Conservation (phyloP, 2,329 filamentous ascomycete species). For the Magnaporthiopsis rhizophila region DNA sequence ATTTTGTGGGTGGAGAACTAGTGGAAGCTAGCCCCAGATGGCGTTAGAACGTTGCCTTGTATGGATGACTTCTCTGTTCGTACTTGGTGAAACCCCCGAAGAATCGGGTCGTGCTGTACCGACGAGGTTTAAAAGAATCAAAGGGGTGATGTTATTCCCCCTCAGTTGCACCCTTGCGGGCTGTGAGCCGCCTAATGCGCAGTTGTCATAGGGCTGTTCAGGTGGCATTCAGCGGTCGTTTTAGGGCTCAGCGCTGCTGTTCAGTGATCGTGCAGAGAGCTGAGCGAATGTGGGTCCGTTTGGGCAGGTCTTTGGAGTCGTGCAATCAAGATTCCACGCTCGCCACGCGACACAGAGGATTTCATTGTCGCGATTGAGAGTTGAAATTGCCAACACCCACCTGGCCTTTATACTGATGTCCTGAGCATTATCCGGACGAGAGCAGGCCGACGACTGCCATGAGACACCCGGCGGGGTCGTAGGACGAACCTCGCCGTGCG, state of each 20-base stretch:
- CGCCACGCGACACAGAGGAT: neutral
- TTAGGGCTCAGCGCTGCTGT: neutral
- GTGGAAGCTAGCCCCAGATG: too few species aligned
- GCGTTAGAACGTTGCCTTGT: too few species aligned
- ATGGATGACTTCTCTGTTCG: too few species aligned
- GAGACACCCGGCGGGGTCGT: neutral
- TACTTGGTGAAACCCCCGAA: too few species aligned
- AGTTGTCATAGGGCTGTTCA: neutral
- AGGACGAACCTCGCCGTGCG: neutral
- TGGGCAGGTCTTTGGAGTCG: too few species aligned
- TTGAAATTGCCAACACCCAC: neutral
- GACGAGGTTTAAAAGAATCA: too few species aligned
- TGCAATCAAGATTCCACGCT: too few species aligned
- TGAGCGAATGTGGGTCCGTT: neutral
- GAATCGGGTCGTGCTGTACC: too few species aligned
- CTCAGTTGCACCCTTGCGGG: too few species aligned
- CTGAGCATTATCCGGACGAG: neutral
- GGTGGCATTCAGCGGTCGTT: neutral
- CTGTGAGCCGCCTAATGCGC: too few species aligned
- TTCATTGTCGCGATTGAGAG: neutral
- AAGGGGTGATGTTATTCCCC: too few species aligned
- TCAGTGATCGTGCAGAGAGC: neutral
- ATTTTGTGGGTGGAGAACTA: too few species aligned
- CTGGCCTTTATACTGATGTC: neutral
- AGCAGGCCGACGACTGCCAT: neutral